phyloP scores from a whole-genome alignment of 2,329 filamentous ascomycete species.

The Nemania serpens region DNA sequence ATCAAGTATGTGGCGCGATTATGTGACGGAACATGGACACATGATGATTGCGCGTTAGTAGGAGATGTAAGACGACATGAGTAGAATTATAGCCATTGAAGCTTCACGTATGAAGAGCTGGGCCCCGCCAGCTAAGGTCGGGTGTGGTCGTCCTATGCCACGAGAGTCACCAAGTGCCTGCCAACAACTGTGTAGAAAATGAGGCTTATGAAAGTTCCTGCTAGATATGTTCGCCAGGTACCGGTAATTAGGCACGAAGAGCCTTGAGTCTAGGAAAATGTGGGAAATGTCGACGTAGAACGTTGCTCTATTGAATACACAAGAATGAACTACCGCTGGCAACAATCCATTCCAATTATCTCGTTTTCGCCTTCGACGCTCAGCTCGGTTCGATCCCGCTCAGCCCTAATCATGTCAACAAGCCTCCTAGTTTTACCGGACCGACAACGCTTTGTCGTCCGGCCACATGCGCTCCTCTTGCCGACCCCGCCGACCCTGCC shows the following conservation, averaged over 20 bases:
- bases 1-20: too few relatives aligned
- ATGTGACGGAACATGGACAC: too few relatives aligned
- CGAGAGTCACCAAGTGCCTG: too few relatives aligned
- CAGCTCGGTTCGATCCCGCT: conserved; percentile 12
- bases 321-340: conserved; percentile 21
- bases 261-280: background rate
- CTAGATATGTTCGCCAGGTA: background rate
- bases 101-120: background rate
- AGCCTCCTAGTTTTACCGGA: conserved; percentile 6
- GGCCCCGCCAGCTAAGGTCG: too few relatives aligned
- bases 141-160: too few relatives aligned
- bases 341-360: conserved; percentile 21
- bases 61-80: too few relatives aligned
- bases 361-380: conserved; percentile 21
- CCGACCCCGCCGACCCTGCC: conserved; percentile 11
- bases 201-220: background rate
- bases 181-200: background rate
- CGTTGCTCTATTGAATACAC: conserved; percentile 29
- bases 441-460: conserved; percentile 12
- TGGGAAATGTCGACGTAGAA: conserved; percentile 18
- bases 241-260: background rate
- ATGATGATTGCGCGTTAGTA: too few relatives aligned
- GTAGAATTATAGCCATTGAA: too few relatives aligned
- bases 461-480: conserved; percentile 7
- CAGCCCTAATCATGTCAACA: conserved; percentile 14